Conservation (phyloP, 352 stramenopile genomes). For the Phytophthora fragariaefolia region DNA sequence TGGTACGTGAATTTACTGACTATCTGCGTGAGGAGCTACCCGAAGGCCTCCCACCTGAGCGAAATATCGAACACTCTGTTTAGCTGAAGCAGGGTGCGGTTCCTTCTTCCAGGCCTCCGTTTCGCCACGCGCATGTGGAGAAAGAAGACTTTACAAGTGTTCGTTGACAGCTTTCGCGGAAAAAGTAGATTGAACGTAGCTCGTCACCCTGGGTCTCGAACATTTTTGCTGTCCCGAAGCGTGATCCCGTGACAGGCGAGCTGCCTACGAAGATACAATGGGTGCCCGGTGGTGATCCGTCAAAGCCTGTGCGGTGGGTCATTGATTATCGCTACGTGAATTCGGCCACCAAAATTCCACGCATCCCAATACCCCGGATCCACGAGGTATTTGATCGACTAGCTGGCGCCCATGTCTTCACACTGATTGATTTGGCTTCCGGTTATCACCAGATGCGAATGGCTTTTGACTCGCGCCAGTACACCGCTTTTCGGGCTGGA, state of each 20-base stretch:
- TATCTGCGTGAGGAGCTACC: neutral
- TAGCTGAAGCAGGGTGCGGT: neutral
- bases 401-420: neutral
- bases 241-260: neutral
- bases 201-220: neutral
- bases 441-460: neutral
- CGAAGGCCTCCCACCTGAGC: neutral
- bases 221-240: neutral
- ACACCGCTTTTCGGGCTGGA: neutral
- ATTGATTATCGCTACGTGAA: neutral
- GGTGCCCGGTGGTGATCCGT: neutral
- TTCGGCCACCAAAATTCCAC: neutral
- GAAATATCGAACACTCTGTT: neutral
- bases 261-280: neutral
- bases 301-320: neutral
- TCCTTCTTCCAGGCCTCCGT: neutral
- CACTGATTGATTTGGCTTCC: neutral
- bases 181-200: neutral
- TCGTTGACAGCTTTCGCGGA: neutral
- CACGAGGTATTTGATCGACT: neutral
- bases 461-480: too few species aligned
- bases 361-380: neutral
- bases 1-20: neutral
- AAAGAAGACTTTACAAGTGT: neutral
- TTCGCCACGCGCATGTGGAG: neutral